These are phyloP conservation scores for Candida nanaspora DNA, from an alignment of 805 yeast genomes.

Conservation along the genomic window DNA sequence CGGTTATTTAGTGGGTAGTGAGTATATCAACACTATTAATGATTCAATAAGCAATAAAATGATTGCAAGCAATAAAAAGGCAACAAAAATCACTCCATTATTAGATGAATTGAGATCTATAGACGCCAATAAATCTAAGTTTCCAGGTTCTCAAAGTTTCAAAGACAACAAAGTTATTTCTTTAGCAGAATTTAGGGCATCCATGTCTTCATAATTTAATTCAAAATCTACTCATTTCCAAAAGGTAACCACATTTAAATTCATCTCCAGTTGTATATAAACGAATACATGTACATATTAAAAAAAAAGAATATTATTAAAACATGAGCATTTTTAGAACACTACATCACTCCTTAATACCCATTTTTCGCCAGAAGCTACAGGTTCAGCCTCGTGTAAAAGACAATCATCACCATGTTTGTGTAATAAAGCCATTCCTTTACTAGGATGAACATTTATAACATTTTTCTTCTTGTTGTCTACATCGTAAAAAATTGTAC, in stretches of 20 bases:
- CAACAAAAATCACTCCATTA: constrained; percentile 13
- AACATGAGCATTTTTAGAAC: constrained; percentile 5
- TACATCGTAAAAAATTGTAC: constrained; percentile 40
- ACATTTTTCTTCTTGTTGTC: constrained; percentile 17
- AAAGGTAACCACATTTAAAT: too few species aligned
- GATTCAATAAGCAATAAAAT: constrained; percentile 12
- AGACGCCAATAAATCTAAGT: constrained; percentile 1
- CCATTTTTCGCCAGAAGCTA: constrained; percentile 51
- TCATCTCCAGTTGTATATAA: not conserved
- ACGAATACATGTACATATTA: not conserved
- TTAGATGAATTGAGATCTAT: constrained; percentile 11
- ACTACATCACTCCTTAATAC: constrained; percentile 54
- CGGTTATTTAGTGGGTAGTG: constrained; percentile 55
- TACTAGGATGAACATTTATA: constrained; percentile 35
- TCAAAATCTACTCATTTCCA: too few species aligned
- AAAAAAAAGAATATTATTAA: not conserved
- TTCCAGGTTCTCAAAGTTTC: constrained; percentile 13
- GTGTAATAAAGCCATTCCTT: constrained; percentile 54
- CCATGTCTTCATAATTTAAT: too few species aligned
- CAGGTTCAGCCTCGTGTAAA: constrained; percentile 50
- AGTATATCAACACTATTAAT: constrained; percentile 27
- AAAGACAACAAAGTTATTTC: constrained; percentile 14
- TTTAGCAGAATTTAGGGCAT: constrained; percentile 15
- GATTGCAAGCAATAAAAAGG: not conserved
- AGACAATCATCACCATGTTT: constrained; percentile 63